phyloP scores from a whole-genome alignment of 2,329 filamentous ascomycete genomes.

The Alternaria dauci region DNA sequence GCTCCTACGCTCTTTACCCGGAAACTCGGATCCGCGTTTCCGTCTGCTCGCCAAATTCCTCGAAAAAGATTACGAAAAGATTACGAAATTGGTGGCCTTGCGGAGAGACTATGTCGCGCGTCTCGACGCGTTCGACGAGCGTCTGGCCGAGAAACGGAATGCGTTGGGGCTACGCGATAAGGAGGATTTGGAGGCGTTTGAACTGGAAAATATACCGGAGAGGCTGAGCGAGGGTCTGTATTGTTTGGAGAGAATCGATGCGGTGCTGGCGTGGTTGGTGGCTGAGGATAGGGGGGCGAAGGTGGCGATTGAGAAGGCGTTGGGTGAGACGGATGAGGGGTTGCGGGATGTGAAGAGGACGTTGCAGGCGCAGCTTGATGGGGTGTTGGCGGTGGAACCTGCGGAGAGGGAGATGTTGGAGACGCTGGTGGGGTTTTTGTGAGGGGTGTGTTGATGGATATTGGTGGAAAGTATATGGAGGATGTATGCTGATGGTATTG shows the following conservation, averaged over 20 bases:
- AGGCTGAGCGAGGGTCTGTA: slow-evolving; percentile 86
- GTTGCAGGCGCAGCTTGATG: slow-evolving; percentile 72
- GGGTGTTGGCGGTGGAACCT: slow-evolving; percentile 61
- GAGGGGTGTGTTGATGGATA: neutral
- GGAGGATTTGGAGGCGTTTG: slow-evolving; percentile 68
- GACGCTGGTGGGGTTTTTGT: slow-evolving; percentile 58
- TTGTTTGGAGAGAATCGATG: slow-evolving; percentile 81
- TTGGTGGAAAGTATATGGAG: neutral
- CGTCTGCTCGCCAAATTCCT: slow-evolving; percentile 92
- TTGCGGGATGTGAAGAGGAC: slow-evolving; percentile 71
- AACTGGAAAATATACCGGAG: slow-evolving; percentile 75
- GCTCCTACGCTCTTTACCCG: slow-evolving; percentile 80
- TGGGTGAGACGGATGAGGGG: slow-evolving; percentile 74
- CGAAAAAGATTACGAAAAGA: slow-evolving; percentile 92
- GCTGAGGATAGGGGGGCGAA: slow-evolving; percentile 85
- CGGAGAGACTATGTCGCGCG: slow-evolving; percentile 74
- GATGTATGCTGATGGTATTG: neutral
- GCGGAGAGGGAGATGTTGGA: slow-evolving; percentile 71
- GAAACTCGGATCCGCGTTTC: slow-evolving; percentile 79
- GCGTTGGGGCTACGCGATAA: slow-evolving; percentile 65
- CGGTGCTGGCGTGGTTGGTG: slow-evolving; percentile 86
- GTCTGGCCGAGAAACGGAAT: slow-evolving; percentile 67
- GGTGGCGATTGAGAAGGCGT: slow-evolving; percentile 67
- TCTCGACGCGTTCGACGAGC: slow-evolving; percentile 68
- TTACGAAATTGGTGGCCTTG: slow-evolving; percentile 73